Evolutionary conservation across 345 rosid species (phyloP).

Genomic region (Trapa bicornis): DNA sequence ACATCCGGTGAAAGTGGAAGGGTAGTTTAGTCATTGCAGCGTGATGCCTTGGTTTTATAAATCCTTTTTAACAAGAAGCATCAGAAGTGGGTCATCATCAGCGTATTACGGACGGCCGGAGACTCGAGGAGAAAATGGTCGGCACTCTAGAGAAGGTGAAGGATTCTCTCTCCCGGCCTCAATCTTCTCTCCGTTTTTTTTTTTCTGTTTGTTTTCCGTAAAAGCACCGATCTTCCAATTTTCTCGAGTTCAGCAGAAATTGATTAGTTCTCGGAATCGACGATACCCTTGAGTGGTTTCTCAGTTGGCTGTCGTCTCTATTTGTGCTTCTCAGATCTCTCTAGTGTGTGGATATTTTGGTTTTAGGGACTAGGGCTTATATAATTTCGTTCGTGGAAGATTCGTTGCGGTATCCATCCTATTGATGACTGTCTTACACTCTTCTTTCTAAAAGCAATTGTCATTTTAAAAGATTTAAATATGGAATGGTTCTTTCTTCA

Average conservation of each 20-base stretch:
- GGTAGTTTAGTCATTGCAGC: background rate
- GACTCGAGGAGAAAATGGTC: background rate
- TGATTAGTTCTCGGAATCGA: background rate
- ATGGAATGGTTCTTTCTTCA: background rate
- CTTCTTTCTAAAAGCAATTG: background rate
- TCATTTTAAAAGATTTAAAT: no score
- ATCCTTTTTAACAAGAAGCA: background rate
- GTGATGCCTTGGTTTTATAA: background rate
- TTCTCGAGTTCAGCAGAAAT: background rate
- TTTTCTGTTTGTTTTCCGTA: background rate
- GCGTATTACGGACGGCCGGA: background rate
- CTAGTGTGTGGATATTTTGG: background rate
- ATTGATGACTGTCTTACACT: background rate
- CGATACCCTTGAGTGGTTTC: background rate
- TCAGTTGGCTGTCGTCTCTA: background rate
- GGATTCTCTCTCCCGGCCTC: background rate
- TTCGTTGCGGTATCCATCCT: background rate
- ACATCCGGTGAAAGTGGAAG: background rate
- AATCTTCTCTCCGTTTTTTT: background rate
- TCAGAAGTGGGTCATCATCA: background rate
- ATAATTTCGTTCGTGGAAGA: background rate
- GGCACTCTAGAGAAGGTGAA: conserved; percentile 1
- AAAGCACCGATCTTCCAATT: no score
- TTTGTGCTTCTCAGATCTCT: background rate
- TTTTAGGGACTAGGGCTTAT: background rate